These are phyloP conservation scores for Annulohypoxylon bovei DNA, from an alignment of 495 filamentous ascomycete species.

Conservation along the genomic window DNA sequence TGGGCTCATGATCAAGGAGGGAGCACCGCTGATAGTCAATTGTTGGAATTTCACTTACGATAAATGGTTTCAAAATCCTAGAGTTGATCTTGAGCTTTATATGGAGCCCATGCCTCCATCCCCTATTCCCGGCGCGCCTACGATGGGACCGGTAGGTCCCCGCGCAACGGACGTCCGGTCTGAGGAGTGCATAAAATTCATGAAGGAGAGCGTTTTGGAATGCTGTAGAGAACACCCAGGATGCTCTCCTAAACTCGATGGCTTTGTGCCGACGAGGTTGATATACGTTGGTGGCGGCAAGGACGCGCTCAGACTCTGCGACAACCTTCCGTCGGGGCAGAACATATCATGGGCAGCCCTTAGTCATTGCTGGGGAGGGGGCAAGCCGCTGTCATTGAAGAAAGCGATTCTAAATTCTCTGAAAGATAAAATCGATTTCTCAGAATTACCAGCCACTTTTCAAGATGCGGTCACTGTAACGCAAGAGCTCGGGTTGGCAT, in stretches of 20 bases:
- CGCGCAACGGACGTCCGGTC: slow-evolving; percentile 25
- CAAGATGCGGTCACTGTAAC: slow-evolving; percentile 40
- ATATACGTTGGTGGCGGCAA: slow-evolving; percentile 29
- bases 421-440: slow-evolving; percentile 16
- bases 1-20: slow-evolving; percentile 31
- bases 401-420: slow-evolving; percentile 14
- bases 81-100: slow-evolving; percentile 32
- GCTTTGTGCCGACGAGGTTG: slow-evolving; percentile 23
- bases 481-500: slow-evolving; percentile 35
- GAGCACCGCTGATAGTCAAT: slow-evolving; percentile 25
- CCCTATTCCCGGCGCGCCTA: slow-evolving; percentile 23
- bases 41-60: slow-evolving; percentile 37
- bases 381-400: slow-evolving; percentile 19
- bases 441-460: slow-evolving; percentile 36
- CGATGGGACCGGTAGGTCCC: slow-evolving; percentile 4
- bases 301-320: slow-evolving; percentile 18
- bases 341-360: slow-evolving; percentile 38
- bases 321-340: neutral
- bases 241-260: neutral
- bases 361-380: slow-evolving; percentile 46
- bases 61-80: slow-evolving; percentile 30
- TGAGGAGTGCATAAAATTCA: slow-evolving; percentile 25
- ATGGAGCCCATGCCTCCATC: slow-evolving; percentile 25
- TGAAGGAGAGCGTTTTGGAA: slow-evolving; percentile 27
- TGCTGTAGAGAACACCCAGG: slow-evolving; percentile 19